A percentile compares a stretch with the other conserved stretches of the same genome.
These are phyloP conservation scores for Alliaria petiolata DNA, from an alignment of 345 rosid species.

Conservation along the genomic window DNA sequence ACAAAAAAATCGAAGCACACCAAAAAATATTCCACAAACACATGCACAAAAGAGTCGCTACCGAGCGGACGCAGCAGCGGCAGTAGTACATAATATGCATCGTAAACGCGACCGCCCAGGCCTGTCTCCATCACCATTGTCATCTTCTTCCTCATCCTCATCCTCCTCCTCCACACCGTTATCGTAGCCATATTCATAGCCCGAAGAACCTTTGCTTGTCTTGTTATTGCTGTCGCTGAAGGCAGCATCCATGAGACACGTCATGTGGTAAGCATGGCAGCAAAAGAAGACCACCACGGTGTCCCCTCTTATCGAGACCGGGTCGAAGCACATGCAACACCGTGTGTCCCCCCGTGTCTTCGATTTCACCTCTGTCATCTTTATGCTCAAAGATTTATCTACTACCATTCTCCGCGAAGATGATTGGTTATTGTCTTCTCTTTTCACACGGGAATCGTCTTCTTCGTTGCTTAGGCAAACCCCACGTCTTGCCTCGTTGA, in stretches of 20 bases:
- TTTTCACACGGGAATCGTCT: constrained; percentile 53
- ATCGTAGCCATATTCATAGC: constrained; percentile 40
- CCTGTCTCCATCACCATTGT: constrained; percentile 38
- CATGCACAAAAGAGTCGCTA: constrained; percentile 17
- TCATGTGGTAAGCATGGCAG: constrained; percentile 88
- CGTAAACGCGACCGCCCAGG: constrained; percentile 56
- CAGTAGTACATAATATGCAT: constrained; percentile 97
- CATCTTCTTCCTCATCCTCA: constrained; percentile 38
- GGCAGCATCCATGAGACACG: constrained; percentile 78
- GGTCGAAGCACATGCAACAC: constrained; percentile 95
- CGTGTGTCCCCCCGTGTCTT: constrained; percentile 85
- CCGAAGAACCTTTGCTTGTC: constrained; percentile 31
- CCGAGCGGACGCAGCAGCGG: constrained; percentile 43
- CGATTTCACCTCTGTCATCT: constrained; percentile 73
- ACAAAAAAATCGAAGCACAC: constrained; percentile 1
- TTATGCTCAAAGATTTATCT: constrained; percentile 41
- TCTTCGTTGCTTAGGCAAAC: constrained; percentile 68
- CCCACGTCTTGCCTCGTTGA: constrained; percentile 81
- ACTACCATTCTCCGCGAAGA: constrained; percentile 33
- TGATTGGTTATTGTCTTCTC: constrained; percentile 48
- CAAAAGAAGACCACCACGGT: constrained; percentile 85
- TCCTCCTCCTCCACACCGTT: constrained; percentile 23
- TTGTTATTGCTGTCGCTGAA: constrained; percentile 45
- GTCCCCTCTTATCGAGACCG: constrained; percentile 72
- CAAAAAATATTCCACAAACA: constrained; percentile 27